Conservation (phyloP, 257 asterid species). For the Fraxinus anomala region DNA sequence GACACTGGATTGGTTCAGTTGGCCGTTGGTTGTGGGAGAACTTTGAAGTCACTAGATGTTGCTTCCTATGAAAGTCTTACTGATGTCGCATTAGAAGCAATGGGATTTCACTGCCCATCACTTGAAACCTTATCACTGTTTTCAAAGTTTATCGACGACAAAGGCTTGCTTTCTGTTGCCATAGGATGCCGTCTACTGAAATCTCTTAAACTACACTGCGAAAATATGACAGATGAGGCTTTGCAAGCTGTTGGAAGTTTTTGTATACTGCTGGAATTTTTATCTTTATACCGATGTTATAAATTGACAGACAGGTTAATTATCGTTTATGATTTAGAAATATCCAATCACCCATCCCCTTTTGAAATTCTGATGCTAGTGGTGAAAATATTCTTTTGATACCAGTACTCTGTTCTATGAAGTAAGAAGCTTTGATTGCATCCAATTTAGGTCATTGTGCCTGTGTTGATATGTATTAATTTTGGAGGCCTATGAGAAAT, state of each 20-base stretch:
- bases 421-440: too few species aligned
- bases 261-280: slow-evolving; percentile 61
- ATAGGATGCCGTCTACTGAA: slow-evolving; percentile 64
- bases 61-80: slow-evolving; percentile 74
- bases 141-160: slow-evolving; percentile 44
- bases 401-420: too few species aligned
- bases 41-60: slow-evolving; percentile 71
- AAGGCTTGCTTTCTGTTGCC: slow-evolving; percentile 74
- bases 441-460: too few species aligned
- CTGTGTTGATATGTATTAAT: too few species aligned
- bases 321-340: too few species aligned
- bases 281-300: slow-evolving; percentile 72
- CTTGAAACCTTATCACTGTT: slow-evolving; percentile 57
- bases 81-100: slow-evolving; percentile 73
- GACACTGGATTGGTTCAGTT: slow-evolving; percentile 69
- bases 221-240: slow-evolving; percentile 67
- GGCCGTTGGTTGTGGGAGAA: slow-evolving; percentile 63
- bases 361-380: too few species aligned
- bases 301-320: slow-evolving; percentile 75
- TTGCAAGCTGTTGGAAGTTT: slow-evolving; percentile 65
- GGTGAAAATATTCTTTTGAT: too few species aligned
- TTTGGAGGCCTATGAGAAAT: too few species aligned
- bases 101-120: slow-evolving; percentile 70
- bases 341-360: too few species aligned
- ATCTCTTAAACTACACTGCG: slow-evolving; percentile 67